Evolutionary conservation across 2,329 filamentous ascomycete genomes (phyloP).

Genomic region (Neobulgaria alba): DNA sequence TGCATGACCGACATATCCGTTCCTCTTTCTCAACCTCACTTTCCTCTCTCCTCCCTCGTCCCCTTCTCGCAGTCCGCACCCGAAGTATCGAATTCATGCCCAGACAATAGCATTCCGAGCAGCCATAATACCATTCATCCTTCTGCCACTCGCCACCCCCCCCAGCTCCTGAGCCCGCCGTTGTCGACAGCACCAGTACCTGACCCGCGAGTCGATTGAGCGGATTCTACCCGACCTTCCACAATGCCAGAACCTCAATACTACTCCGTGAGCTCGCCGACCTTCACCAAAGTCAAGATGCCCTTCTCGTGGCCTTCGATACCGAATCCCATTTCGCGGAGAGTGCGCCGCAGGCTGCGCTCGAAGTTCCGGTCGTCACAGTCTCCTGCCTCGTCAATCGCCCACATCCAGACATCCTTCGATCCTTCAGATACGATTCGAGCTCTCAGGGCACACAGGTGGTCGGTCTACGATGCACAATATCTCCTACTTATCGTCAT

Average conservation of each 20-base stretch:
- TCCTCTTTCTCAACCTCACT: neutral
- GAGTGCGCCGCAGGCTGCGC: constrained; percentile 57
- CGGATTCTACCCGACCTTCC: constrained; percentile 1
- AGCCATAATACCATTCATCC: constrained; percentile 13
- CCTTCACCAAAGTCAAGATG: constrained; percentile 26
- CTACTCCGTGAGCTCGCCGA: constrained; percentile 20
- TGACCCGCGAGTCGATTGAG: neutral
- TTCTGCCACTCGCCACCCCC: constrained; percentile 6
- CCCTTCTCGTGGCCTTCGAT: constrained; percentile 39
- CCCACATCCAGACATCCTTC: constrained; percentile 72
- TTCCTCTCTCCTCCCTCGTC: neutral
- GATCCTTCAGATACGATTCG: constrained; percentile 70
- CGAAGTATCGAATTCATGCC: constrained; percentile 22
- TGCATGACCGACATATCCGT: neutral
- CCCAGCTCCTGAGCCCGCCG: neutral
- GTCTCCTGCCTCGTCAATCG: constrained; percentile 63
- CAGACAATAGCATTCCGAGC: constrained; percentile 22
- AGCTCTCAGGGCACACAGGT: constrained; percentile 67
- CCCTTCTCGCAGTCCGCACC: neutral
- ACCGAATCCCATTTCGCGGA: constrained; percentile 50
- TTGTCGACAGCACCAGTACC: constrained; percentile 1
- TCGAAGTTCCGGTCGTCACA: constrained; percentile 60
- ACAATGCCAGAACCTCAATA: constrained; percentile 21
- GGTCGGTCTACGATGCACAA: constrained; percentile 77
- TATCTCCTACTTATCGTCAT: constrained; percentile 68